Base-by-base conservation (phyloP, 495 filamentous ascomycete species). In the Rostrohypoxylon terebratum region DNA sequence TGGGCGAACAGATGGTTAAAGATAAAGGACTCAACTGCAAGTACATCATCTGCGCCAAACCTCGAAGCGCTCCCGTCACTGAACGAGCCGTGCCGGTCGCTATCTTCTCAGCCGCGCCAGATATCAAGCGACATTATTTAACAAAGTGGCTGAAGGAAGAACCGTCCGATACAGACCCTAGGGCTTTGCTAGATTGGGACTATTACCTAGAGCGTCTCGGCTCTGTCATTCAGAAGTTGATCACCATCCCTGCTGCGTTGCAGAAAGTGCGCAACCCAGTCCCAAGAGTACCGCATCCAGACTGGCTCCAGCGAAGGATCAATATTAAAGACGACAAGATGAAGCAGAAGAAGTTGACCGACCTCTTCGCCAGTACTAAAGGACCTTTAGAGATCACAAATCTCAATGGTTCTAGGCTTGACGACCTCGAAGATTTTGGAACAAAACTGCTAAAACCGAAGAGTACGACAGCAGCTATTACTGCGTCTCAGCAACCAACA, bases 1-100 rank as follows among this genome's bases (percentile, higher is more conserved):
- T 99, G 54, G 96, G 96, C 13, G 94, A 97, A 79, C 94, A 97
- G 76, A 99, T 99, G 96, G 88, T 97, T 71, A 99, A 99, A 75
- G 96, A 99, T 79, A 98, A 98, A 79, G 96, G 96, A 14, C 81
- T 99, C 72, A 98, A 98, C 80, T 99, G 96, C 90, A 98, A 98
- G 80, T 99, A 97, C 80, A 97, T 99, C 80, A 98, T 99, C 71
- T 96, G 94, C 44, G 87, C 93, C 7, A 90, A 86, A 70, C 96
- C 96, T 21, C 92, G 89, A 75, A 91, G 90, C 76, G 94, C 96
- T 0, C 94, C 96, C 20, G 94, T 99, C 68, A 98, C 96, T 0
- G 96, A 98, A 73, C 86, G 96, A 73, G 96, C 96, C 8, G 90
- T 98, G 70, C 96, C 96, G 5, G 94, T 98, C 5, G 93, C 96